phyloP scores from a whole-genome alignment of 805 yeast species.

The Phaffomyces thermotolerans region DNA sequence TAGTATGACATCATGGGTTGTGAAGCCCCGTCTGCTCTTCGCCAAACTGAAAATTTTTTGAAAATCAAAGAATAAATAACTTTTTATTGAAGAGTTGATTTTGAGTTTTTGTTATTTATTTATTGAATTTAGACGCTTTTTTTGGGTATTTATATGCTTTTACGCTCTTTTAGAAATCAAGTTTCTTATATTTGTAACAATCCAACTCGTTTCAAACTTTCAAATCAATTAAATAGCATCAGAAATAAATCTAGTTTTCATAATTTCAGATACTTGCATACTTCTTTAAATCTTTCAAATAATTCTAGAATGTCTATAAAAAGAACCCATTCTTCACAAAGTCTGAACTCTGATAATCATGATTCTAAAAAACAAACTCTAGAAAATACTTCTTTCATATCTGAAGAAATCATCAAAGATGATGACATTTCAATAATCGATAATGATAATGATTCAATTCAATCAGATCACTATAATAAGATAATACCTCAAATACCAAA shows the following conservation, averaged over 20 bases:
- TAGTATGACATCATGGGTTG: no score
- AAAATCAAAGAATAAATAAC: background rate
- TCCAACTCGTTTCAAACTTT: background rate
- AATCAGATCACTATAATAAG: background rate
- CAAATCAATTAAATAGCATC: background rate
- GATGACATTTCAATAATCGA: constrained; percentile 4
- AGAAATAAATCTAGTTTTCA: background rate
- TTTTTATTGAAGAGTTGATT: background rate
- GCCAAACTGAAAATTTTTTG: background rate
- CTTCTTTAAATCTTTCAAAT: background rate
- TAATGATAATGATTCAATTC: background rate
- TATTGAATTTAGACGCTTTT: background rate
- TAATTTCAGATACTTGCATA: background rate
- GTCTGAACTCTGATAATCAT: background rate
- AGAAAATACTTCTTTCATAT: background rate
- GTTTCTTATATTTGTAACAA: background rate
- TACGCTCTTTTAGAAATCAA: background rate
- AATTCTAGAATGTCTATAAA: background rate
- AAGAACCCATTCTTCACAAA: constrained; percentile 1
- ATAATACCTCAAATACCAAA: background rate
- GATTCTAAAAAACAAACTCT: background rate
- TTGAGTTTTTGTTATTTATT: background rate
- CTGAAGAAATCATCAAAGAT: constrained; percentile 1
- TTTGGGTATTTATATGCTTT: background rate
- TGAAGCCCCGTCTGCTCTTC: background rate